Evolutionary conservation across 2,329 filamentous ascomycete genomes (phyloP).

Genomic region (Trichoderma aggressivum): DNA sequence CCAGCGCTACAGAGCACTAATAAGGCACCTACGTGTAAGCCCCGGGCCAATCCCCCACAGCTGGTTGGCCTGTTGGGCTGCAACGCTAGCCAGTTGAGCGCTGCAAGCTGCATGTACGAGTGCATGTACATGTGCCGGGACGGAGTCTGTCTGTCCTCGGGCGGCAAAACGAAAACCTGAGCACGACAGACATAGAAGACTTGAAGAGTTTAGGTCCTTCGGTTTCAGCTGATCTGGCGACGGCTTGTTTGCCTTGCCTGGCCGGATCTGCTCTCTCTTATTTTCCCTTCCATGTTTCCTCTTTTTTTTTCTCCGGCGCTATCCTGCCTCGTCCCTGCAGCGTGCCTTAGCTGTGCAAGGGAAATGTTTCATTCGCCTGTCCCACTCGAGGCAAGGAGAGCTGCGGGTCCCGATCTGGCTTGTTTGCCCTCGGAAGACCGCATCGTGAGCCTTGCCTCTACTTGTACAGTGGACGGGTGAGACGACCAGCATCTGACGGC

Average conservation of each 20-base stretch:
- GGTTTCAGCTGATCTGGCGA: conserved; percentile 7
- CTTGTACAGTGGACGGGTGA: not conserved
- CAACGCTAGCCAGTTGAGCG: conserved; percentile 16
- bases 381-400: conserved; percentile 4
- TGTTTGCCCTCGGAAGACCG: conserved; percentile 10
- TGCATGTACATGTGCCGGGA: not conserved
- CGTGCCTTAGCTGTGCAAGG: conserved; percentile 14
- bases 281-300: not conserved
- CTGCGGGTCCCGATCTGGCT: conserved; percentile 5
- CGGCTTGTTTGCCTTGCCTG: not conserved
- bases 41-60: not conserved
- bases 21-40: not conserved
- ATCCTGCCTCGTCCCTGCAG: conserved; percentile 10
- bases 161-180: not conserved
- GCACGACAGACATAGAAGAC: not conserved
- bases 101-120: conserved; percentile 1
- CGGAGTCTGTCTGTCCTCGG: not conserved
- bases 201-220: not conserved
- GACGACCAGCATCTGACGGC: not conserved
- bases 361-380: conserved; percentile 6
- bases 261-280: not conserved
- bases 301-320: not conserved
- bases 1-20: not conserved
- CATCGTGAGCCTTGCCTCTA: conserved; percentile 1
- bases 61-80: conserved; percentile 18